Evolutionary conservation across 208 protist species (phyloP).

Genomic region (Trypanosomatidae sp.): DNA sequence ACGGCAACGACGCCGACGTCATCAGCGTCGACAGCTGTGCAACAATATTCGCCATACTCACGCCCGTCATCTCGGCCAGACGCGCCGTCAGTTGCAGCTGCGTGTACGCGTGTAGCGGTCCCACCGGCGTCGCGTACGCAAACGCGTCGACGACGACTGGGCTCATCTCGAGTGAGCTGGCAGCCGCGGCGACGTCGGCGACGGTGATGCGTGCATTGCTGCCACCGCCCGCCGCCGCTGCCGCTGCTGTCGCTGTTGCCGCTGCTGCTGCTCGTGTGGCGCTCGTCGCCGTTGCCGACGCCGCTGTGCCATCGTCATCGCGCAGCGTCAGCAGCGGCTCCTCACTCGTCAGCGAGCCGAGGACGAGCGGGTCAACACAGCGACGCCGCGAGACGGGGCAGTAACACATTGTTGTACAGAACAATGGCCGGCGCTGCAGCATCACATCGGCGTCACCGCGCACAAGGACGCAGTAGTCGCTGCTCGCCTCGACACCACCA

Average conservation of each 20-base stretch:
- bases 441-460: not conserved
- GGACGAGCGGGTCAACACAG: slow-evolving; percentile 51
- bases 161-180: no score
- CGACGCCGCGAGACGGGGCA: slow-evolving; percentile 64
- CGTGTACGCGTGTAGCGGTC: no score
- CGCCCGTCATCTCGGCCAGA: no score
- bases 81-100: no score
- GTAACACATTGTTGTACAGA: slow-evolving; percentile 67
- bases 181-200: no score
- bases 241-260: slow-evolving; percentile 1
- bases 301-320: not conserved
- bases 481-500: not conserved
- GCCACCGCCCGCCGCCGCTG: not conserved
- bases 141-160: no score
- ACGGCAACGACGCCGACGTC: no score
- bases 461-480: slow-evolving; percentile 3
- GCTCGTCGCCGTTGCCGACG: not conserved
- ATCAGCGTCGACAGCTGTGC: no score
- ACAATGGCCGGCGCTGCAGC: slow-evolving; percentile 16
- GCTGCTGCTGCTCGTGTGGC: not conserved
- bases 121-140: no score
- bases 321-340: slow-evolving; percentile 2
- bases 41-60: no score
- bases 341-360: slow-evolving; percentile 7
- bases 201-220: no score